Evolutionary conservation across 1,284 basidiomycete species (phyloP).

Genomic region (Naganishia liquefaciens): DNA sequence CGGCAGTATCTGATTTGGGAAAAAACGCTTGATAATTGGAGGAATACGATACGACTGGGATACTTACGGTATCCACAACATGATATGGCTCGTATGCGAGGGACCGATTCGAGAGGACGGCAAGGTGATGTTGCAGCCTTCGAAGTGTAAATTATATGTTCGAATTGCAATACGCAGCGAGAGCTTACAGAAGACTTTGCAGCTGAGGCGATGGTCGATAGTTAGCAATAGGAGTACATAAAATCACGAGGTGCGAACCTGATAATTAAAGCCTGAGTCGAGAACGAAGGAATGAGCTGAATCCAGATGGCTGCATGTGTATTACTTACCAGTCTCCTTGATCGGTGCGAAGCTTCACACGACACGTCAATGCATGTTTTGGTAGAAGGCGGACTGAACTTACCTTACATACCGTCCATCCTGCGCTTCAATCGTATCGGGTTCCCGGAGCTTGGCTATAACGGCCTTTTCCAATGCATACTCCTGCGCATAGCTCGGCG

Average conservation of each 20-base stretch:
- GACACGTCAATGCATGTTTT: background rate
- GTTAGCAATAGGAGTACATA: conserved; percentile 38
- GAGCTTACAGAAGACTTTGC: conserved; percentile 29
- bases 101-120: conserved; percentile 45
- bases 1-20: conserved; percentile 36
- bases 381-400: conserved; percentile 27
- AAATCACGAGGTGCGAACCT: background rate
- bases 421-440: conserved; percentile 38
- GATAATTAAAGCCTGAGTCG: conserved; percentile 33
- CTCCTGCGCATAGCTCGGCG: conserved; percentile 44
- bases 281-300: background rate
- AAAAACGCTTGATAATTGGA: background rate
- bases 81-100: conserved; percentile 49
- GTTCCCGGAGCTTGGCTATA: conserved; percentile 36
- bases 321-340: conserved; percentile 41
- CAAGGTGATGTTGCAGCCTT: conserved; percentile 51
- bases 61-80: conserved; percentile 43
- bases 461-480: conserved; percentile 34
- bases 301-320: background rate
- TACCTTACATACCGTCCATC: conserved; percentile 46
- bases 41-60: background rate
- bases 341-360: conserved; percentile 47
- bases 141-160: background rate
- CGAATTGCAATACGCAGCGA: background rate
- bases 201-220: conserved; percentile 39